Conservation (phyloP, 2,329 filamentous ascomycete genomes). For the Phyllosticta paracitricarpa region DNA sequence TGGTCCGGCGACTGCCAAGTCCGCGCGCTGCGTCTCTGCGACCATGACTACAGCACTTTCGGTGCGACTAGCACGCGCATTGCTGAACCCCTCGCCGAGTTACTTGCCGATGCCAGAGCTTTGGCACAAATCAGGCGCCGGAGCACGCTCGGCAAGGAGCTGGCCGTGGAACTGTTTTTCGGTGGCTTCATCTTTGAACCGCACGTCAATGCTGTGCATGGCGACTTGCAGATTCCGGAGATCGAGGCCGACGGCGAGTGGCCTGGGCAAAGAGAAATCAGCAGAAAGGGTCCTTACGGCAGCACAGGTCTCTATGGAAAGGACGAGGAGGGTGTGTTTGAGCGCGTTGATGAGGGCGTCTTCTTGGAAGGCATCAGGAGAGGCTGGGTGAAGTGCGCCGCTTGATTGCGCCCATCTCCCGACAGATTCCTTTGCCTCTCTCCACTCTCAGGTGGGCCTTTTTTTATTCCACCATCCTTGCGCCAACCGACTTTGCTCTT, state of each 20-base stretch:
- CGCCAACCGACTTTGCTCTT: neutral
- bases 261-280: conserved; percentile 27
- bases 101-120: conserved; percentile 32
- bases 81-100: conserved; percentile 22
- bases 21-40: conserved; percentile 39
- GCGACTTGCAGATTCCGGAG: conserved; percentile 37
- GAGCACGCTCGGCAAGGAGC: conserved; percentile 26
- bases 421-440: neutral
- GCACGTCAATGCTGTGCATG: conserved; percentile 35
- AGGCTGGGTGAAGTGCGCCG: conserved; percentile 26
- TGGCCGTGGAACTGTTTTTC: conserved; percentile 42
- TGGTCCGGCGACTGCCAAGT: conserved; percentile 41
- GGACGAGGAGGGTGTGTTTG: conserved; percentile 34
- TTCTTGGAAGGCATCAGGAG: conserved; percentile 28
- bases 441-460: neutral
- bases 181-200: conserved; percentile 43
- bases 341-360: conserved; percentile 29
- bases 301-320: conserved; percentile 41
- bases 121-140: conserved; percentile 31
- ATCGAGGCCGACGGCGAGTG: conserved; percentile 31
- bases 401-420: conserved; percentile 18
- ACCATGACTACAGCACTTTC: conserved; percentile 27
- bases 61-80: conserved; percentile 17
- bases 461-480: neutral
- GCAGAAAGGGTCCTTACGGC: conserved; percentile 40